Evolutionary conservation across 805 yeast species (phyloP), one percentile per base, ranked within the genome.

Genomic region (Komagataella phaffii): DNA sequence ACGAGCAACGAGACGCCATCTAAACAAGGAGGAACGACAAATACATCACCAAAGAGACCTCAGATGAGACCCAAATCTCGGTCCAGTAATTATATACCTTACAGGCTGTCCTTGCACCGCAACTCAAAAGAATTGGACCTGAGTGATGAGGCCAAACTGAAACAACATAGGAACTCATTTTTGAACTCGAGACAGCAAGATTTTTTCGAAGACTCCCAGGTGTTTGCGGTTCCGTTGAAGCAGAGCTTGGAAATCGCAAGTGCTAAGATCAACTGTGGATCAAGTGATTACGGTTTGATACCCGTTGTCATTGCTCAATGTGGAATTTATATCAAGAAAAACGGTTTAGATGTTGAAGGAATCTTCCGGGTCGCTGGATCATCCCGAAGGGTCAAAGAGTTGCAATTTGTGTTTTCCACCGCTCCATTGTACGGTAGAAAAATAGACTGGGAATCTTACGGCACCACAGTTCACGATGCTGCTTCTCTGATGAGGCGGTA

Each of bases 221-320:
- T 93, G 53, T 85, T 93, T 74, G 97, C 96, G 14, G 88, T 83
- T 3, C 79, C 91, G 1, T 71, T 93, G 40, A 77, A 76, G 8
- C 75, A 76, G 24, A 87, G 96, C 14, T 74, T 91, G 49, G 66
- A 74, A 40, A 76, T 82, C 54, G 96, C 98, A 0, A 81, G 82
- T 53, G 95, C 90, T 17, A 75, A 79, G 49, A 85, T 88, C 51
- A 77, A 83, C 44, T 78, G 85, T 6, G 72, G 83, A 47, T 76
- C 47, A 21, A 24, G 24, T 14, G 80, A 83, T 49, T 93, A 88
- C 63, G 99, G 98, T 19, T 73, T 81, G 51, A 87, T 93, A 17
- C 99, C 99, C 0, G 77, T 88, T 17, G 85, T 93, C 12, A 95
- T 93, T n/a, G 98, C 97, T 14, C 85, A 88, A 58, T 91, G 99